These are phyloP conservation scores for Paramecium tetraurelia DNA, from an alignment of 73 alveolate species.

Conservation along the genomic window DNA sequence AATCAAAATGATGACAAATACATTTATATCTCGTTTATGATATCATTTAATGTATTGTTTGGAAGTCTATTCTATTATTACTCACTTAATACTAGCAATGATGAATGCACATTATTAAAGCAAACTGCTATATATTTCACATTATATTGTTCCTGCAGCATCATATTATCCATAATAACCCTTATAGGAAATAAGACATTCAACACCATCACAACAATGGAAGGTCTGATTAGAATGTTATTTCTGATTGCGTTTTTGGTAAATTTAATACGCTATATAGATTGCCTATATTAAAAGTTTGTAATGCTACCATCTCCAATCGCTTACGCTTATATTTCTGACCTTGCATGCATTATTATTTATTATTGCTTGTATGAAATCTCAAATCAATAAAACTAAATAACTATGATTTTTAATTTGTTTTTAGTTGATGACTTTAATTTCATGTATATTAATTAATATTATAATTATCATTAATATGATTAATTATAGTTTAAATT, in stretches of 20 bases:
- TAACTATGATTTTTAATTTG: background rate
- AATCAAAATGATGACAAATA: background rate
- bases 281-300: background rate
- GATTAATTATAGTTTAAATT: background rate
- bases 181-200: background rate
- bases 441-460: background rate
- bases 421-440: background rate
- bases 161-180: background rate
- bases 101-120: background rate
- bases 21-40: background rate
- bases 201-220: background rate
- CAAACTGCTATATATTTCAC: background rate
- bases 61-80: slow-evolving; percentile 3
- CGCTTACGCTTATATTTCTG: background rate
- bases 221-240: background rate
- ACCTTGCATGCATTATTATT: background rate
- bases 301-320: background rate
- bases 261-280: background rate
- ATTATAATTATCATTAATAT: background rate
- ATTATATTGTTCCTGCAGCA: background rate
- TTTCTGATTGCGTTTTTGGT: background rate
- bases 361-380: background rate
- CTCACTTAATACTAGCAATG: background rate
- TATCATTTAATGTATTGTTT: background rate
- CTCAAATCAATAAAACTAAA: slow-evolving; percentile 16